Evolutionary conservation across 805 yeast genomes (phyloP).

Genomic region (Barnettozyma botsteinii): DNA sequence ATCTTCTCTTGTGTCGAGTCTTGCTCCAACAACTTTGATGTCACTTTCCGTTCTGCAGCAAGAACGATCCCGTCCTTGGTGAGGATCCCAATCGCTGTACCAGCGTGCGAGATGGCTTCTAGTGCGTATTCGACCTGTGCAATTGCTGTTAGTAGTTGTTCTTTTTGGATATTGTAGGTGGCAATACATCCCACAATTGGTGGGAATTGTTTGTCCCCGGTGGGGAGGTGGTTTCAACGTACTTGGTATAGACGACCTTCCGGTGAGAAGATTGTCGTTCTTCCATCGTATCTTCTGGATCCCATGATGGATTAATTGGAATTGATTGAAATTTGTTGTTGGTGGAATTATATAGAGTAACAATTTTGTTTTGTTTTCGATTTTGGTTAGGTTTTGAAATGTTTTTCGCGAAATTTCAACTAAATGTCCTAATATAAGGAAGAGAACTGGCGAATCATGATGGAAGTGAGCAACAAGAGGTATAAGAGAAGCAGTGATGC

Average conservation of each 20-base stretch:
- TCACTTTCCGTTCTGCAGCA: conserved; percentile 95
- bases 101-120: conserved; percentile 96
- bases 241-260: conserved; percentile 96
- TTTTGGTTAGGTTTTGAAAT: too few species aligned
- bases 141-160: background rate
- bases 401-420: background rate
- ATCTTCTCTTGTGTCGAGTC: conserved; percentile 91
- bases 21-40: conserved; percentile 87
- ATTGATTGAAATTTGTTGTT: background rate
- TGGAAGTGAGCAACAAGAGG: too few species aligned
- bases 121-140: conserved; percentile 83
- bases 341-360: too few species aligned
- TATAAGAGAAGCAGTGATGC: too few species aligned
- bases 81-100: conserved; percentile 92
- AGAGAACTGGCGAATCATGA: too few species aligned
- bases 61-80: conserved; percentile 84
- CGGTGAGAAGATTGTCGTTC: conserved; percentile 98
- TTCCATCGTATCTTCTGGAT: conserved; percentile 97
- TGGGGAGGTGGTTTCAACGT: too few species aligned
- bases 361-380: too few species aligned
- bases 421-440: too few species aligned
- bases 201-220: too few species aligned
- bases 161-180: conserved; percentile 2
- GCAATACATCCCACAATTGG: conserved; percentile 1
- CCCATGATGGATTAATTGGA: too few species aligned